Conservation (phyloP, 805 yeast species). For the Blastobotrys attinorum region DNA sequence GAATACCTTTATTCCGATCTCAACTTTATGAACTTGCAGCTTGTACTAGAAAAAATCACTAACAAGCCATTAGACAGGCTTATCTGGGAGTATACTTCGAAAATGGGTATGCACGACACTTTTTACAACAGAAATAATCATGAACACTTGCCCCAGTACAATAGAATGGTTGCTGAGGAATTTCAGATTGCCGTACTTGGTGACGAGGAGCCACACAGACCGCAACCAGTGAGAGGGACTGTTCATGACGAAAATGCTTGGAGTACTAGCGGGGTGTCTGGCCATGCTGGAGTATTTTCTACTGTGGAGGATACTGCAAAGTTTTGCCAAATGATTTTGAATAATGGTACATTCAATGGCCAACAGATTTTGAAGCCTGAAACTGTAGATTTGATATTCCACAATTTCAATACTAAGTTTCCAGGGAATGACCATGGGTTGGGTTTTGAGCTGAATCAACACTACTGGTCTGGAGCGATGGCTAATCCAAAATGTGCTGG, state of each 20-base stretch:
- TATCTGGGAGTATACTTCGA: conserved; percentile 18
- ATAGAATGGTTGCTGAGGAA: conserved; percentile 22
- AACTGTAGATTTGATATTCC: conserved; percentile 29
- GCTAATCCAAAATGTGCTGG: conserved; percentile 8
- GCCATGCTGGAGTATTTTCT: conserved; percentile 39
- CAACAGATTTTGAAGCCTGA: conserved; percentile 26
- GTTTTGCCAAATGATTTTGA: conserved; percentile 34
- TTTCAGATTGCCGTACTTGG: conserved; percentile 12
- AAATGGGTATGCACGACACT: conserved; percentile 23
- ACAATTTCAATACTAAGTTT: conserved; percentile 29
- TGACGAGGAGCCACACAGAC: conserved; percentile 6
- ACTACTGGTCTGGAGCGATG: conserved; percentile 12
- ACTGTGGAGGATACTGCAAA: conserved; percentile 35
- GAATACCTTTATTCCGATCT: conserved; percentile 30
- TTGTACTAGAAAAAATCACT: conserved; percentile 24
- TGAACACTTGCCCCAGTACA: conserved; percentile 14
- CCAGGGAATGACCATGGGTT: conserved; percentile 17
- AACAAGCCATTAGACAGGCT: conserved; percentile 27
- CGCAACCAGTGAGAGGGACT: conserved; percentile 14
- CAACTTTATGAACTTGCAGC: conserved; percentile 9
- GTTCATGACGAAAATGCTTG: conserved; percentile 14
- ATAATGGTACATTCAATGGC: conserved; percentile 34
- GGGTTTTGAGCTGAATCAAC: conserved; percentile 14
- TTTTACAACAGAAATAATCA: conserved; percentile 17
- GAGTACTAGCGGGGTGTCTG: conserved; percentile 18